Conservation (phyloP, 495 filamentous ascomycete genomes). For the Penicillium turbatum region DNA sequence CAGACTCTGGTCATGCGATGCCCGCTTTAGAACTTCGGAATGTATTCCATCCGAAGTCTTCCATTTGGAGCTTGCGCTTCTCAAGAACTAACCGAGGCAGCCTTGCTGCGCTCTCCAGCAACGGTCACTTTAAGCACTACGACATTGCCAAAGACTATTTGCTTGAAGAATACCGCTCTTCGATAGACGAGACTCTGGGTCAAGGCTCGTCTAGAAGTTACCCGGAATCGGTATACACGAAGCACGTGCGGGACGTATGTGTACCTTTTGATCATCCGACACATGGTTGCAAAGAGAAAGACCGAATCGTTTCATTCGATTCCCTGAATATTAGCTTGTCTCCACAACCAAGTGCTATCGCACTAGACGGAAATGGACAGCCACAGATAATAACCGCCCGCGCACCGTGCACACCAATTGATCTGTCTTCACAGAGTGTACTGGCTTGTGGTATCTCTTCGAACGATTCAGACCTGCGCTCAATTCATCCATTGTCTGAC, state of each 20-base stretch:
- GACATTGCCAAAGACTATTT: slow-evolving; percentile 62
- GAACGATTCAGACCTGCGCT: slow-evolving; percentile 28
- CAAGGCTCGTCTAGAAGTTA: slow-evolving; percentile 39
- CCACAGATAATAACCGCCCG: slow-evolving; percentile 61
- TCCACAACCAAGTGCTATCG: slow-evolving; percentile 61
- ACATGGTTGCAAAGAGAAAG: slow-evolving; percentile 47
- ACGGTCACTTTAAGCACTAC: slow-evolving; percentile 71
- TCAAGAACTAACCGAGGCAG: slow-evolving; percentile 68
- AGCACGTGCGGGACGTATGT: slow-evolving; percentile 45
- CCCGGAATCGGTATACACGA: slow-evolving; percentile 45
- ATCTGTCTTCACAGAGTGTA: slow-evolving; percentile 42
- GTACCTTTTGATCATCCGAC: slow-evolving; percentile 41
- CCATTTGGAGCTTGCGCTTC: slow-evolving; percentile 76
- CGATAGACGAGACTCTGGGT: slow-evolving; percentile 39
- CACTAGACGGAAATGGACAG: slow-evolving; percentile 62
- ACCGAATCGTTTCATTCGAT: slow-evolving; percentile 80
- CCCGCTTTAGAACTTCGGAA: slow-evolving; percentile 63
- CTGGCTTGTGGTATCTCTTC: slow-evolving; percentile 34
- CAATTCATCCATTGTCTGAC: slow-evolving; percentile 31
- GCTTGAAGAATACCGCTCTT: slow-evolving; percentile 37
- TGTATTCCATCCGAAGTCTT: slow-evolving; percentile 54
- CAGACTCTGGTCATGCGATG: slow-evolving; percentile 36
- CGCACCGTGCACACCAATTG: slow-evolving; percentile 52
- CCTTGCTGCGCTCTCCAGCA: slow-evolving; percentile 71
- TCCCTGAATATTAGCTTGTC: slow-evolving; percentile 64